These are phyloP conservation scores for Mortierella sp. DNA, from an alignment of 371 early-diverging fungal species.

Conservation along the genomic window DNA sequence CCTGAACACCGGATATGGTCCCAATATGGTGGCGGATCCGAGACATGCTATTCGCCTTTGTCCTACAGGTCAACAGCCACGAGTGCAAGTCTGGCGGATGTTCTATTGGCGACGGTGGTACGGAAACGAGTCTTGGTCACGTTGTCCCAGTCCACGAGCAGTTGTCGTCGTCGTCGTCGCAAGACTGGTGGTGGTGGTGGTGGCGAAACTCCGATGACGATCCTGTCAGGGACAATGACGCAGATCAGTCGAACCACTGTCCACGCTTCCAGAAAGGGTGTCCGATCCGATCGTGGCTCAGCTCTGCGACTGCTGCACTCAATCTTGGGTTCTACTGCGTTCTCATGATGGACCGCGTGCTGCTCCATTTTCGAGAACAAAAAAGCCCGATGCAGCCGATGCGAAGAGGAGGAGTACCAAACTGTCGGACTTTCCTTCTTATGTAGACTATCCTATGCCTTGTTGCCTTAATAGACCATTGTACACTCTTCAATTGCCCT, in stretches of 20 bases:
- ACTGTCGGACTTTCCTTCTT: too few relatives aligned
- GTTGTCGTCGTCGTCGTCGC: background rate
- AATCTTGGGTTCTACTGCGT: background rate
- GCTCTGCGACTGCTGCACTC: conserved; percentile 22
- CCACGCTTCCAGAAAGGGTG: conserved; percentile 25
- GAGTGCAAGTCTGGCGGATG: too few relatives aligned
- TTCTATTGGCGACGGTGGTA: too few relatives aligned
- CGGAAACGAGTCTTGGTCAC: too few relatives aligned
- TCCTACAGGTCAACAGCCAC: too few relatives aligned
- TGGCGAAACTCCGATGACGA: conserved; percentile 13
- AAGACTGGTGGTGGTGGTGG: background rate
- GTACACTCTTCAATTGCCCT: too few relatives aligned
- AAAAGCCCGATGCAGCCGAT: background rate
- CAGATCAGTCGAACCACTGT: conserved; percentile 20
- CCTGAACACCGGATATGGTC: conserved; percentile 2
- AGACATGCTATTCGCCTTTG: conserved; percentile 4
- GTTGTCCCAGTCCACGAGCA: background rate
- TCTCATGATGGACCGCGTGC: too few relatives aligned
- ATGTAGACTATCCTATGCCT: too few relatives aligned
- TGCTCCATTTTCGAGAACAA: too few relatives aligned
- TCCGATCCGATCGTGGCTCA: conserved; percentile 29
- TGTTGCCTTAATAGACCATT: too few relatives aligned
- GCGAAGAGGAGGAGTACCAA: too few relatives aligned
- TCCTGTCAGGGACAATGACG: conserved; percentile 7
- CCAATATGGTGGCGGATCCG: conserved; percentile 17